Percentiles rank a stretch among this genome's conserved stretches.
Conservation (phyloP, 1,139 yeast genomes). For the Saccharomyces hybrid region DNA sequence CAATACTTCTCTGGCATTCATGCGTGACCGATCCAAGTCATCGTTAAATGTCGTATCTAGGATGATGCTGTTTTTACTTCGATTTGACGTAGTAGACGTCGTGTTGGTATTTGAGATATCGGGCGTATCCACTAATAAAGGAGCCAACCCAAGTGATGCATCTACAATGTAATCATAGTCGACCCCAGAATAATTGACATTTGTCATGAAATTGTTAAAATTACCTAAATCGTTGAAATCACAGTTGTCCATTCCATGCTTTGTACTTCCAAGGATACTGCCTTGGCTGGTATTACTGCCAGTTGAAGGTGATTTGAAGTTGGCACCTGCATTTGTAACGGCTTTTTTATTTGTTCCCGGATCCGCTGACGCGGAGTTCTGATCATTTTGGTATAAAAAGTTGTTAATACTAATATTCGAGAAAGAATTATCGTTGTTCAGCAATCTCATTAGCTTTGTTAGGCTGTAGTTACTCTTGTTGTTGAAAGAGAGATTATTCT, state of each 20-base stretch:
- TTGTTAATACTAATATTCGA: background rate
- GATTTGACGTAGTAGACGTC: background rate
- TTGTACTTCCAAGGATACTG: background rate
- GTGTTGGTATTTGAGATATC: slow-evolving; percentile 3
- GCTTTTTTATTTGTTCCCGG: background rate
- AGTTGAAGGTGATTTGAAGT: background rate
- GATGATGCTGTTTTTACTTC: background rate
- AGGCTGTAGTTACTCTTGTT: slow-evolving; percentile 2
- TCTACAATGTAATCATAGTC: slow-evolving; percentile 26
- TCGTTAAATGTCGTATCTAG: background rate
- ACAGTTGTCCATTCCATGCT: background rate
- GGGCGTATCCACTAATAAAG: slow-evolving; percentile 23
- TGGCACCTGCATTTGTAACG: background rate
- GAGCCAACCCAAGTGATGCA: slow-evolving; percentile 30
- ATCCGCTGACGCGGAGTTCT: background rate
- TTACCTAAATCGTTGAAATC: background rate
- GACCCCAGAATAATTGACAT: slow-evolving; percentile 2
- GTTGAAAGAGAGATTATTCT: background rate
- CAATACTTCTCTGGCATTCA: background rate
- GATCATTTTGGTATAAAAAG: background rate
- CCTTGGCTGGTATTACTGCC: background rate
- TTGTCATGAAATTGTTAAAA: background rate
- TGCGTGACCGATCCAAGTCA: background rate
- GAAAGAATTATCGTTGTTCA: slow-evolving; percentile 1
- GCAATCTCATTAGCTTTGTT: slow-evolving; percentile 4